Conservation (phyloP, 1,139 yeast genomes). For the Taiozyma sp. region DNA sequence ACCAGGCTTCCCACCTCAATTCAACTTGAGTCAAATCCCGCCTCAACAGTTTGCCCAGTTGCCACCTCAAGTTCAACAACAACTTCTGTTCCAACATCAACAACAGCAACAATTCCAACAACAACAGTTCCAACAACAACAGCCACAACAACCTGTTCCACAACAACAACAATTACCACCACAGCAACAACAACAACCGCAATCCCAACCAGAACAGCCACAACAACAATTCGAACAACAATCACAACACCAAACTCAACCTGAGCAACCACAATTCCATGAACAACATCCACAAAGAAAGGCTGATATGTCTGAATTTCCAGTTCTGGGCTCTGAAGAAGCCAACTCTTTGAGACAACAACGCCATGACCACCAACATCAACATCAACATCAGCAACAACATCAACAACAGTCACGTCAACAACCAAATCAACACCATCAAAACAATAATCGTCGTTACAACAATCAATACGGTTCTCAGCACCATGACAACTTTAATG, state of each 20-base stretch:
- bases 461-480: conserved; percentile 27
- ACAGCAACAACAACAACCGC: conserved; percentile 20
- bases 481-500: conserved; percentile 23
- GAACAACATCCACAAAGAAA: conserved; percentile 2
- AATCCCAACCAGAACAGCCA: conserved; percentile 14
- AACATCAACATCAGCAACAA: conserved; percentile 15
- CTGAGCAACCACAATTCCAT: conserved; percentile 7
- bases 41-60: conserved; percentile 27
- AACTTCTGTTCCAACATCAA: conserved; percentile 16
- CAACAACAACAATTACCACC: conserved; percentile 17
- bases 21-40: conserved; percentile 22
- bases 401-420: conserved; percentile 16
- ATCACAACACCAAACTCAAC: conserved; percentile 12
- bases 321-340: conserved; percentile 30
- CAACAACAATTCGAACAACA: conserved; percentile 7
- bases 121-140: conserved; percentile 5
- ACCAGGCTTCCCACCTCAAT: conserved; percentile 31
- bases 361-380: conserved; percentile 7
- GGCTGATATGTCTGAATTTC: conserved; percentile 15
- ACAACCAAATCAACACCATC: conserved; percentile 14
- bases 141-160: conserved; percentile 17
- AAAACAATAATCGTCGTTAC: conserved; percentile 13
- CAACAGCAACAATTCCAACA: conserved; percentile 16
- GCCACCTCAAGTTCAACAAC: conserved; percentile 27
- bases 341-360: conserved; percentile 11